A percentile compares a stretch with the other conserved stretches of the same genome.
Evolutionary conservation across 1,284 basidiomycete genomes (phyloP).

Genomic region (Leccinum solheimii): DNA sequence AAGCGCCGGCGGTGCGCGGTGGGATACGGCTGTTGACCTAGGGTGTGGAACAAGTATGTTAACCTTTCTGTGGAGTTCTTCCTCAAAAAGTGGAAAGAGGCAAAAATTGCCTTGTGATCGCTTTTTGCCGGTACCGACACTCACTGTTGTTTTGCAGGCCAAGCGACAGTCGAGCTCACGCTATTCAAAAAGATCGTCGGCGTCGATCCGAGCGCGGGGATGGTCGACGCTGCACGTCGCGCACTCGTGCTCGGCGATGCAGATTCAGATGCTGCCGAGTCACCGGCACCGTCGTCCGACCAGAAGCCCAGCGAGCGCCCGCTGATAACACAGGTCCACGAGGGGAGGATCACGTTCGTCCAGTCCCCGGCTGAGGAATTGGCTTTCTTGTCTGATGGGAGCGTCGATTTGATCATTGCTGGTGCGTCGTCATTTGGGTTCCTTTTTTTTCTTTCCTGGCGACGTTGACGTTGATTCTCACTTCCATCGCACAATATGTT

Average conservation of each 20-base stretch:
- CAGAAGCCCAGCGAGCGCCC: neutral
- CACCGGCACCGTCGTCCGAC: conserved; percentile 7
- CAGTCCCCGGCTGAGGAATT: conserved; percentile 61
- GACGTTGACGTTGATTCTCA: neutral
- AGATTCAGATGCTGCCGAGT: neutral
- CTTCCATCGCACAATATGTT: neutral
- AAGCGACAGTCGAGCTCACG: conserved; percentile 64
- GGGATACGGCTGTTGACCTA: conserved; percentile 67
- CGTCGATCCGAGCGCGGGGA: conserved; percentile 71
- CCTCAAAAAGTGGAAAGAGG: neutral
- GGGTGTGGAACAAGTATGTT: conserved; percentile 81
- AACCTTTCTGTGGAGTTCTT: neutral
- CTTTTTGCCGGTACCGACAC: neutral
- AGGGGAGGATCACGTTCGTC: conserved; percentile 43
- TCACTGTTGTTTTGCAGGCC: conserved; percentile 41
- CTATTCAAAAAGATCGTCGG: conserved; percentile 66
- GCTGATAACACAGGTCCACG: neutral
- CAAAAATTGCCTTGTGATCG: neutral
- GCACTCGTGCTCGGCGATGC: conserved; percentile 22
- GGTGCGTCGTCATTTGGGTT: conserved; percentile 45
- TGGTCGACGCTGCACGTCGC: conserved; percentile 66
- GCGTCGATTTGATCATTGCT: conserved; percentile 74
- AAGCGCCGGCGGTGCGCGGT: conserved; percentile 34
- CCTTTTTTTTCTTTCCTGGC: neutral
- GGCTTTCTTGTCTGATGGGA: conserved; percentile 49